Evolutionary conservation across 2,329 filamentous ascomycete genomes (phyloP), one percentile per base, ranked within the genome.

Genomic region (Fusarium foetens): DNA sequence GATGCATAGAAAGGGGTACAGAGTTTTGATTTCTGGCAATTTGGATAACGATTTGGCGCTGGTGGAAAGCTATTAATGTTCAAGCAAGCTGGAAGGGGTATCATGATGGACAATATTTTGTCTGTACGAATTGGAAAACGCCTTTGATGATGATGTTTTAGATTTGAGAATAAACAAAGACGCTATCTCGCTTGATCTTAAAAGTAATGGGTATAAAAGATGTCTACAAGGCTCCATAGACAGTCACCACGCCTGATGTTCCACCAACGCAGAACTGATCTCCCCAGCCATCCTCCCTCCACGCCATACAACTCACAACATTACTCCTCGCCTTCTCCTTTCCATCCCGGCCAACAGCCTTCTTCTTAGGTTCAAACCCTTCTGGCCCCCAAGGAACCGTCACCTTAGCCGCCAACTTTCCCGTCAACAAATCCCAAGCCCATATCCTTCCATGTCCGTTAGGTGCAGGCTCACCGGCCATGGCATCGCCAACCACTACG

Each of bases 361-460:
- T 87, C 79, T 85, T 90, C 78, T 82, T 84, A 1, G 80, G 80
- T 42, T 85, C 85, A 43, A 82, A 81, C 6, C 84, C 85, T n/a
- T 78, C 76, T 8, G 86, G 86, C 3, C 88, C 87, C 88, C 88
- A 89, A 1, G 88, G 87, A 7, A 89, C 84, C 39, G 79, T 82
- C 10, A 97, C 82, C 72, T 85, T 89, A 36, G 92, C 89, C 64
- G 89, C 85, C 55, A 93, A 79, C 60, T 90, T 88, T 3, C 94
- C 95, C 10, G 88, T 92, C 60, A 97, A 80, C 25, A 97, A 83
- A 82, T 98, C 94, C 95, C 95, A 98, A 3, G 90, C 93, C 84
- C 91, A 91, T 12, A 94, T 82, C 76, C 86, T 86, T 5, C 92
- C 93, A 68, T 92, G 85, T 6, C 82, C 83, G 53, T 70, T 66